phyloP scores from a whole-genome alignment of 352 stramenopile genomes.

The Pythium aphanidermatum region DNA sequence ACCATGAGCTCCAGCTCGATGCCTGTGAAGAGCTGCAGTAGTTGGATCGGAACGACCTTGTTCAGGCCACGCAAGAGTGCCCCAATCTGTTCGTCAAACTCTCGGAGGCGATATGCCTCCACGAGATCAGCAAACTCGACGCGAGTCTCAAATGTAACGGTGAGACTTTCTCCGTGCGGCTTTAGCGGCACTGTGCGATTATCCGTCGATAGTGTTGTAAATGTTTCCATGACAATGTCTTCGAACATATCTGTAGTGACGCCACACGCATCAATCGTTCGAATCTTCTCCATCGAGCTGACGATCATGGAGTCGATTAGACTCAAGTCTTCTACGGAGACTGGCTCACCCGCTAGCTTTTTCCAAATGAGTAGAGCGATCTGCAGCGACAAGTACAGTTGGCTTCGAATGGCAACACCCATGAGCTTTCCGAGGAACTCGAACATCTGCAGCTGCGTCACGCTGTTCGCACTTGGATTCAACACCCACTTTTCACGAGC shows the following conservation, averaged over 20 bases:
- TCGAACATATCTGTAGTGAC: slow-evolving; percentile 86
- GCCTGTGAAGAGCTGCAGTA: slow-evolving; percentile 78
- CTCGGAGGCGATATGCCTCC: slow-evolving; percentile 69
- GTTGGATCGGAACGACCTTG: slow-evolving; percentile 65
- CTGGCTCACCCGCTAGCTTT: slow-evolving; percentile 63
- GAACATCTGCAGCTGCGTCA: slow-evolving; percentile 70
- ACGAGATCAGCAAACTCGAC: slow-evolving; percentile 78
- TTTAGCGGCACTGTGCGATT: slow-evolving; percentile 74
- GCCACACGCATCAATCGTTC: slow-evolving; percentile 66
- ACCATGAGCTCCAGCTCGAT: slow-evolving; percentile 80
- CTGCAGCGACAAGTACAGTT: slow-evolving; percentile 85
- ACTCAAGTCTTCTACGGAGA: slow-evolving; percentile 77
- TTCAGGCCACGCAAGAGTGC: slow-evolving; percentile 53
- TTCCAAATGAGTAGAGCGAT: slow-evolving; percentile 90
- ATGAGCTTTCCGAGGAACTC: slow-evolving; percentile 93
- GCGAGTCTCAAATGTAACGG: slow-evolving; percentile 77
- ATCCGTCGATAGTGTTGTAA: slow-evolving; percentile 85
- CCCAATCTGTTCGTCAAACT: slow-evolving; percentile 55
- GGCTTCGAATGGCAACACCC: slow-evolving; percentile 79
- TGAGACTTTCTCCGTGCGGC: slow-evolving; percentile 40
- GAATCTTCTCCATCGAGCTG: slow-evolving; percentile 84
- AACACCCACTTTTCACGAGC: slow-evolving; percentile 89
- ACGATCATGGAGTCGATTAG: slow-evolving; percentile 82
- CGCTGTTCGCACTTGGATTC: slow-evolving; percentile 63
- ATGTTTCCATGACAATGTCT: slow-evolving; percentile 89